A percentile compares a stretch with the other conserved stretches of the same genome.
These are phyloP conservation scores for Begonia fuchsioides DNA, from an alignment of 306 rosid genomes.

Conservation along the genomic window DNA sequence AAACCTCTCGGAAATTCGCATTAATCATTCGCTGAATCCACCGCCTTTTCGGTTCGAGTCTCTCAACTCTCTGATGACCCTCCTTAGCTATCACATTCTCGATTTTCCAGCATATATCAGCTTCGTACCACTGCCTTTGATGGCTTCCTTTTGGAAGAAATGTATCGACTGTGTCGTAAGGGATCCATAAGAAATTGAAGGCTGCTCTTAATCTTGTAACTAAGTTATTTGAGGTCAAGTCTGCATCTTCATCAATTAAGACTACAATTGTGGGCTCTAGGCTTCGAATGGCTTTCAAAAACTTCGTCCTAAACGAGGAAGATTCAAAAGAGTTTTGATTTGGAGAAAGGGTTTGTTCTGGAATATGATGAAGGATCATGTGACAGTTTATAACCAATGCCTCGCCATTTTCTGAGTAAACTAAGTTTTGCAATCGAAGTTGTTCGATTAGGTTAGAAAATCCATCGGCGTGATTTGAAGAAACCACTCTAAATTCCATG, in stretches of 20 bases:
- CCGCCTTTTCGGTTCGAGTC: conserved; percentile 35
- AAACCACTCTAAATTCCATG: conserved; percentile 52
- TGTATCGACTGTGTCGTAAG: conserved; percentile 73
- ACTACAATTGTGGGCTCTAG: conserved; percentile 61
- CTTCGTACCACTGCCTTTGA: conserved; percentile 88
- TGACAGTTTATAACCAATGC: conserved; percentile 76
- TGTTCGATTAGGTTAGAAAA: conserved; percentile 52
- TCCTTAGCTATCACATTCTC: conserved; percentile 79
- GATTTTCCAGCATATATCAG: conserved; percentile 69
- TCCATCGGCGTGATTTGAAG: conserved; percentile 48
- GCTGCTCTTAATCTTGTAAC: conserved; percentile 59
- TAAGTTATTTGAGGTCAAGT: conserved; percentile 48
- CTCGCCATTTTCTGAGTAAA: conserved; percentile 26
- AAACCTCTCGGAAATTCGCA: conserved; percentile 36
- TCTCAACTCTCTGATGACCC: conserved; percentile 64
- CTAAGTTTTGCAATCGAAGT: conserved; percentile 43
- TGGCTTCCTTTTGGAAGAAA: conserved; percentile 53
- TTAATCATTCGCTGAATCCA: conserved; percentile 71
- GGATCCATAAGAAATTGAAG: conserved; percentile 87
- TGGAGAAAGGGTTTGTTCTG: conserved; percentile 38
- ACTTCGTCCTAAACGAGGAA: conserved; percentile 38
- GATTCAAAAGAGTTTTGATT: neutral
- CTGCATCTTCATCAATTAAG: conserved; percentile 75
- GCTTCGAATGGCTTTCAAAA: conserved; percentile 41
- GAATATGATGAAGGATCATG: conserved; percentile 82